Conservation (phyloP, 139 green algal genomes). For the Ulvella scutata region DNA sequence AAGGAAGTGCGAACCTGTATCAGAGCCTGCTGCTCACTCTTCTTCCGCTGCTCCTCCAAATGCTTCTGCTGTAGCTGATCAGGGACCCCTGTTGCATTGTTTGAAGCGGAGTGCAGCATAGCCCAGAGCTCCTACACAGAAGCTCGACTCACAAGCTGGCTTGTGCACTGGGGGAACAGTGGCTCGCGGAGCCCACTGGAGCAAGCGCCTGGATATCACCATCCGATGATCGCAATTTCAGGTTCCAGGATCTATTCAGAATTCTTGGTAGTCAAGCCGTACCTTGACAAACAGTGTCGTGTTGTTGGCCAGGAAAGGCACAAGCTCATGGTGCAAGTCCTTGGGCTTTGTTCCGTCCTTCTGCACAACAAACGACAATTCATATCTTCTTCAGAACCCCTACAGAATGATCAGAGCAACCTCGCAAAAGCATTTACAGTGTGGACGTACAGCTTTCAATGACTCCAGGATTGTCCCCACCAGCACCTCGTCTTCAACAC, state of each 20-base stretch:
- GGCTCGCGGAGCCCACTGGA: no score
- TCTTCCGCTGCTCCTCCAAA: slow-evolving; percentile 36
- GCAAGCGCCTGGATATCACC: no score
- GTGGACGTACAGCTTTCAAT: slow-evolving; percentile 60
- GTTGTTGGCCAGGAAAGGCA: slow-evolving; percentile 83
- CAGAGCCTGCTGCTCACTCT: slow-evolving; percentile 27
- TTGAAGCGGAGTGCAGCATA: slow-evolving; percentile 52
- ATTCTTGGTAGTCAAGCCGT: no score
- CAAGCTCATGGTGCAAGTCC: slow-evolving; percentile 62
- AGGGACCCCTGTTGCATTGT: slow-evolving; percentile 54
- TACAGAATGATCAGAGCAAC: no score
- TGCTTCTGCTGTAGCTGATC: slow-evolving; percentile 70
- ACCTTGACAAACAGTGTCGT: slow-evolving; percentile 80
- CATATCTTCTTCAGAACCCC: slow-evolving; percentile 14
- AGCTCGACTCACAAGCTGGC: no score
- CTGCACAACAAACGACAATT: slow-evolving; percentile 16
- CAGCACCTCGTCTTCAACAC: slow-evolving; percentile 89
- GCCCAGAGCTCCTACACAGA: slow-evolving; percentile 67
- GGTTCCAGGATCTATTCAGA: no score
- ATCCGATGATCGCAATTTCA: no score
- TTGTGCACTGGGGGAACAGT: background rate
- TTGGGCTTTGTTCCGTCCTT: slow-evolving; percentile 49
- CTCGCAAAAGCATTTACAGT: no score
- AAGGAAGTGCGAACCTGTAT: no score
- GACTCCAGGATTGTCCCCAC: slow-evolving; percentile 80